Conservation (phyloP, 495 filamentous ascomycete species). For the Parathielavia appendiculata region DNA sequence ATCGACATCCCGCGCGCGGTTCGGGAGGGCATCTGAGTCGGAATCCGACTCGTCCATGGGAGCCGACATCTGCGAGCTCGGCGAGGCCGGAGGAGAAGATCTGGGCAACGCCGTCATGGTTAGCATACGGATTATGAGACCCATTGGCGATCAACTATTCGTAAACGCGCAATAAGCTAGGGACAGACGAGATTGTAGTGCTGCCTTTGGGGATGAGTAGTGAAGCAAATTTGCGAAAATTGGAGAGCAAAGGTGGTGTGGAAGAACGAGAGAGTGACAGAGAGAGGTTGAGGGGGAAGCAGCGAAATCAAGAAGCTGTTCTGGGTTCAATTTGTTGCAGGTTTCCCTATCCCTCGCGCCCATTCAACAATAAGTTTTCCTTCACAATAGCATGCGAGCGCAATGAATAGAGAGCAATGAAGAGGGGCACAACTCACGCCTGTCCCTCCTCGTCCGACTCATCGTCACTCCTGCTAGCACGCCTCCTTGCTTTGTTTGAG, state of each 20-base stretch:
- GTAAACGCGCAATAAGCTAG: background rate
- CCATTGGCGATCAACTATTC: background rate
- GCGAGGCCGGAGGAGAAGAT: slow-evolving; percentile 60
- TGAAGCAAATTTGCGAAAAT: background rate
- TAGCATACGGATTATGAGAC: slow-evolving; percentile 12
- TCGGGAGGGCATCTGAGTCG: slow-evolving; percentile 55
- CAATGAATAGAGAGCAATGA: background rate
- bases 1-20: slow-evolving; percentile 49
- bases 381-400: background rate
- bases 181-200: background rate
- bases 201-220: background rate
- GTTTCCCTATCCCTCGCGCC: background rate
- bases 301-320: background rate
- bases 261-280: background rate
- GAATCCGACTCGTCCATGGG: slow-evolving; percentile 88
- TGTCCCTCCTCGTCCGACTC: slow-evolving; percentile 76
- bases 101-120: slow-evolving; percentile 33
- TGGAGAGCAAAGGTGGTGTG: too few relatives aligned
- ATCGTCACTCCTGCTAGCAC: slow-evolving; percentile 50
- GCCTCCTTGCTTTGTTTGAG: slow-evolving; percentile 43
- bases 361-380: background rate
- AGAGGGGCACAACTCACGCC: slow-evolving; percentile 57
- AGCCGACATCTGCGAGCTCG: slow-evolving; percentile 71
- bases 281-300: slow-evolving; percentile 1
- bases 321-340: background rate